Percentiles rank a stretch among this genome's conserved stretches.
These are phyloP conservation scores for Pulveroboletus sp. DNA, from an alignment of 768 basidiomycete species.

Conservation along the genomic window DNA sequence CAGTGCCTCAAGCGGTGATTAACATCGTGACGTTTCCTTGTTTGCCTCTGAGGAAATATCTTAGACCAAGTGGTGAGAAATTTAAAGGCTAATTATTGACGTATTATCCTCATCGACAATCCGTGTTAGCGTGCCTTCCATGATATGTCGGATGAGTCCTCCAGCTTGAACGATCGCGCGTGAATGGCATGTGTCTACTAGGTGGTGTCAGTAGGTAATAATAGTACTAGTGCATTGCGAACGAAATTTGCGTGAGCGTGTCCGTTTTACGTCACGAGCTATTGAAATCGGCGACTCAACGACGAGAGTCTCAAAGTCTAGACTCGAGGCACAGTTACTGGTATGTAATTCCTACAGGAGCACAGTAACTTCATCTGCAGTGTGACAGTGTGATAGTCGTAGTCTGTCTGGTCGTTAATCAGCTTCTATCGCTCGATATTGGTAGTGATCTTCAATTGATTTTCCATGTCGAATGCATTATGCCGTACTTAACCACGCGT, in stretches of 20 bases:
- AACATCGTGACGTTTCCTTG: neutral
- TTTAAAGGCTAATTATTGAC: conserved; percentile 13
- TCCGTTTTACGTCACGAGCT: conserved; percentile 20
- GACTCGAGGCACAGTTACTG: too few relatives aligned
- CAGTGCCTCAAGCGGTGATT: conserved; percentile 1
- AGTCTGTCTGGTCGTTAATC: conserved; percentile 17
- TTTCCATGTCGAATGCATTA: conserved; percentile 13
- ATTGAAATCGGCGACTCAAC: neutral
- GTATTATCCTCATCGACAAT: neutral
- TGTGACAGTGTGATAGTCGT: neutral
- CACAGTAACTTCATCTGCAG: conserved; percentile 3
- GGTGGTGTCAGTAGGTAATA: too few relatives aligned
- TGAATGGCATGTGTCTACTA: conserved; percentile 5
- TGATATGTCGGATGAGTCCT: conserved; percentile 6
- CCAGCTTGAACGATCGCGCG: neutral
- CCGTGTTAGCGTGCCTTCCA: conserved; percentile 2
- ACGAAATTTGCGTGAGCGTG: conserved; percentile 1
- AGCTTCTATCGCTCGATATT: conserved; percentile 20
- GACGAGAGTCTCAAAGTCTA: conserved; percentile 4
- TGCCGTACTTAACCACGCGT: conserved; percentile 19
- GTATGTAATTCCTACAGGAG: neutral
- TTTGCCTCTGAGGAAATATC: conserved; percentile 3
- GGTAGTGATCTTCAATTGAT: conserved; percentile 30
- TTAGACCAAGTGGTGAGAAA: conserved; percentile 20
- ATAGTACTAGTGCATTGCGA: too few relatives aligned